phyloP scores from a whole-genome alignment of 306 rosid genomes.

The Quercus berberidifolia region DNA sequence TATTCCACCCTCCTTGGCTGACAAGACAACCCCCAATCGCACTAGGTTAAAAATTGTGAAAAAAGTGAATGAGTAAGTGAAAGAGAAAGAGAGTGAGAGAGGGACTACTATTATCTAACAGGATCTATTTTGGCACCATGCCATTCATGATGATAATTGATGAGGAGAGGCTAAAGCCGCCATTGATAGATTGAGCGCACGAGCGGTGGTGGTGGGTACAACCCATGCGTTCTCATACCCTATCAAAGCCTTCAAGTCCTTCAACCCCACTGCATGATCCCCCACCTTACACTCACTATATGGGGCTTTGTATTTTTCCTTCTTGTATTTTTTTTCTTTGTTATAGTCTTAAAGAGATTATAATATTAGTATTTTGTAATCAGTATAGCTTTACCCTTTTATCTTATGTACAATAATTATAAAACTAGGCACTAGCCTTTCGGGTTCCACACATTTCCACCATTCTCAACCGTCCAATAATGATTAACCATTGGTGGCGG shows the following conservation, averaged over 20 bases:
- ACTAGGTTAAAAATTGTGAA: conserved; percentile 8
- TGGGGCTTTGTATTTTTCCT: not conserved
- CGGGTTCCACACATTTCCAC: too few species aligned
- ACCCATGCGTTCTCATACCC: conserved; percentile 38
- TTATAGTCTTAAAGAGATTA: not conserved
- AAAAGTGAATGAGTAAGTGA: not conserved
- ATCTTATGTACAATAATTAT: too few species aligned
- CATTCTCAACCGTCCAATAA: too few species aligned
- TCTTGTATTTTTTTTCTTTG: not conserved
- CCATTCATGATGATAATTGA: conserved; percentile 44
- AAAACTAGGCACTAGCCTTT: too few species aligned
- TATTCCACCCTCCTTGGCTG: conserved; percentile 36
- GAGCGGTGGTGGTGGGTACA: conserved; percentile 53
- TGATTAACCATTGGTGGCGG: too few species aligned
- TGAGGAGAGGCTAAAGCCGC: conserved; percentile 42
- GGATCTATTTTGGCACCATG: conserved; percentile 39
- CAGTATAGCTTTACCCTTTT: not conserved
- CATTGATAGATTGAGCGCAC: conserved; percentile 69
- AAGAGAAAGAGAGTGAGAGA: not conserved
- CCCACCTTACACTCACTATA: not conserved
- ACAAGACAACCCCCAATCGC: conserved; percentile 47
- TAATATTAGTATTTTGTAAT: not conserved
- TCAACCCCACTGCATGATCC: conserved; percentile 31
- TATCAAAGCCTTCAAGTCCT: conserved; percentile 2
- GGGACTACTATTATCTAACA: not conserved